Percentiles rank a stretch among this genome's conserved stretches.
Conservation (phyloP, 2,329 filamentous ascomycete genomes). For the Colletotrichum sp. region DNA sequence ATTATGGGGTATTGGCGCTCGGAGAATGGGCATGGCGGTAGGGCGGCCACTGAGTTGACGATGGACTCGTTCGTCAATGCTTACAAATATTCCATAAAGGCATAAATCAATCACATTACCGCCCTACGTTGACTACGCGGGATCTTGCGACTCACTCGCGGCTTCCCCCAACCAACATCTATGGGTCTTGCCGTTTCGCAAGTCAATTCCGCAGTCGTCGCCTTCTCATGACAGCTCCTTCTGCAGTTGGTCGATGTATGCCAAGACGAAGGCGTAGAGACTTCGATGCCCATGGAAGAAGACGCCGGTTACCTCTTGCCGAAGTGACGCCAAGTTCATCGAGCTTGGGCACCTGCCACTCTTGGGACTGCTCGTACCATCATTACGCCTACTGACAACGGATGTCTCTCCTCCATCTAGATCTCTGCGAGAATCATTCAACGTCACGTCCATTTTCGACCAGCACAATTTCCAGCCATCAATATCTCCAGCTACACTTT, state of each 20-base stretch:
- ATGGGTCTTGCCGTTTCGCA: neutral
- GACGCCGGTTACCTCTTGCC: neutral
- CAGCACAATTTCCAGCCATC: neutral
- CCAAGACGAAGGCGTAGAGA: neutral
- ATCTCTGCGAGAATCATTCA: neutral
- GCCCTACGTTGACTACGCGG: neutral
- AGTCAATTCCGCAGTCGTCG: neutral
- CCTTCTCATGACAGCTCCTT: neutral
- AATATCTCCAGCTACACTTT: neutral
- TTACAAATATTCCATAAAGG: neutral
- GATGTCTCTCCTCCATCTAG: neutral
- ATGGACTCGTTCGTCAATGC: neutral
- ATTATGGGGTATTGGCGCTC: slow-evolving; percentile 3
- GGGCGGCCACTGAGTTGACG: neutral
- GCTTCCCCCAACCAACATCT: neutral
- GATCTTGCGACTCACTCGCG: neutral
- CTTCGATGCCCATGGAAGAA: neutral
- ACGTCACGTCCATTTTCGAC: neutral
- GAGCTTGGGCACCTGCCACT: neutral
- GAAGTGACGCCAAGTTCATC: neutral
- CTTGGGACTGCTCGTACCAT: neutral
- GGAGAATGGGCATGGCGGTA: neutral
- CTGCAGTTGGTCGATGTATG: neutral
- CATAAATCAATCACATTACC: neutral
- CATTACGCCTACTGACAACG: neutral